Evolutionary conservation across 1,139 yeast genomes (phyloP).

Genomic region (Zygoascus meyerae): DNA sequence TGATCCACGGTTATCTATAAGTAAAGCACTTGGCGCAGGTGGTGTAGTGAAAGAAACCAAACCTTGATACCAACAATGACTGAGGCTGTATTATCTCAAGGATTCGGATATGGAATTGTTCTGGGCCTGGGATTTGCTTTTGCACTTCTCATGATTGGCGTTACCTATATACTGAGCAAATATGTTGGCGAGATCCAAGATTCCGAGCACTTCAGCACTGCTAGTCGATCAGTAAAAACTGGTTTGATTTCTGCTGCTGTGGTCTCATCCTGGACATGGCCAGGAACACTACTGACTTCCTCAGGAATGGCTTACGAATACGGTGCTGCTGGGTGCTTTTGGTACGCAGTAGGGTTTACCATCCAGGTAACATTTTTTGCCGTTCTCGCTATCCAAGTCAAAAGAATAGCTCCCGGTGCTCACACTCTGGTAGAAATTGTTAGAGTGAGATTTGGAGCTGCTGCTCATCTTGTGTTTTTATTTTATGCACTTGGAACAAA

Average conservation of each 20-base stretch:
- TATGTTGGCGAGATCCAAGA: constrained; percentile 79
- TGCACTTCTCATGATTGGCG: constrained; percentile 66
- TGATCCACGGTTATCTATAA: neutral
- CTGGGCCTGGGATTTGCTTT: constrained; percentile 81
- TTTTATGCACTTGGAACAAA: constrained; percentile 35
- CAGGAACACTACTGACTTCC: constrained; percentile 73
- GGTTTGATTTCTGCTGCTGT: constrained; percentile 80
- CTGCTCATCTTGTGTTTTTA: constrained; percentile 59
- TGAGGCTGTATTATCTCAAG: constrained; percentile 42
- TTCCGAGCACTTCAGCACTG: constrained; percentile 85
- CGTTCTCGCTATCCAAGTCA: constrained; percentile 60
- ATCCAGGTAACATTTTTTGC: constrained; percentile 64
- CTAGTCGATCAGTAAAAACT: constrained; percentile 75
- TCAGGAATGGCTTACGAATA: constrained; percentile 67
- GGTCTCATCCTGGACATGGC: constrained; percentile 91
- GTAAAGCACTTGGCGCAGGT: neutral
- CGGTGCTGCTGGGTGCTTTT: constrained; percentile 68
- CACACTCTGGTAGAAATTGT: constrained; percentile 70
- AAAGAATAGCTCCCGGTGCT: constrained; percentile 33
- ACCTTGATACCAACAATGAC: constrained; percentile 6
- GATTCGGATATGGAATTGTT: constrained; percentile 81
- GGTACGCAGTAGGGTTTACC: constrained; percentile 68
- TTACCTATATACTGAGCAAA: constrained; percentile 63
- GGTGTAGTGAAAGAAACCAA: neutral
- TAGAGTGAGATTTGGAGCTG: constrained; percentile 56